Evolutionary conservation across 1,284 basidiomycete species (phyloP).

Genomic region (Ganoderma lucidum): DNA sequence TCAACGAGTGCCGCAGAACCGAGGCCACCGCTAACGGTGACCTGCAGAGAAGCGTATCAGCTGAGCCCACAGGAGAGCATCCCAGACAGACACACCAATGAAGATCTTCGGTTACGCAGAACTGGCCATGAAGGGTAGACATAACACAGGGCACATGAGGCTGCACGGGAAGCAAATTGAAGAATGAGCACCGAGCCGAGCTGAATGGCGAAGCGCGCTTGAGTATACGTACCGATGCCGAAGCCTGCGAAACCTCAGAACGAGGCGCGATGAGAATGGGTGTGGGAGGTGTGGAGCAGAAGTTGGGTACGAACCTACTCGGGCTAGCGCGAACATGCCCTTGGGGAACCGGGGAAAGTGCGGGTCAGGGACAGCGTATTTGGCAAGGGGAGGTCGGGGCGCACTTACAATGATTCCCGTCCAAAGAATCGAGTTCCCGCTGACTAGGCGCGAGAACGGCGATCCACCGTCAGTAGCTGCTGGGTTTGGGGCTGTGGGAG

Average conservation of each 20-base stretch:
- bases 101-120: constrained; percentile 19
- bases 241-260: constrained; percentile 19
- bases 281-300: neutral
- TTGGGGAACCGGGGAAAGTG: neutral
- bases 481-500: neutral
- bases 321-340: constrained; percentile 27
- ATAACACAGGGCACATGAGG: constrained; percentile 26
- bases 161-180: constrained; percentile 8
- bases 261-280: neutral
- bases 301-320: constrained; percentile 24
- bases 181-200: neutral
- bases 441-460: constrained; percentile 17
- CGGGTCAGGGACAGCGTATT: neutral
- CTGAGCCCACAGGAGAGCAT: neutral
- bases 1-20: constrained; percentile 32
- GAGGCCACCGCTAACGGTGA: constrained; percentile 30
- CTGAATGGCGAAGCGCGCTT: neutral
- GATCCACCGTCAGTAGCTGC: neutral
- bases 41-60: constrained; percentile 9
- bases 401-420: constrained; percentile 26
- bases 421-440: constrained; percentile 25
- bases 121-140: constrained; percentile 24
- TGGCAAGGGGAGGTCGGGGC: no score
- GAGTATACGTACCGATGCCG: constrained; percentile 24
- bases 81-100: constrained; percentile 17